phyloP scores from a whole-genome alignment of 2,329 filamentous ascomycete genomes.

The Dactylellina parvicollis region DNA sequence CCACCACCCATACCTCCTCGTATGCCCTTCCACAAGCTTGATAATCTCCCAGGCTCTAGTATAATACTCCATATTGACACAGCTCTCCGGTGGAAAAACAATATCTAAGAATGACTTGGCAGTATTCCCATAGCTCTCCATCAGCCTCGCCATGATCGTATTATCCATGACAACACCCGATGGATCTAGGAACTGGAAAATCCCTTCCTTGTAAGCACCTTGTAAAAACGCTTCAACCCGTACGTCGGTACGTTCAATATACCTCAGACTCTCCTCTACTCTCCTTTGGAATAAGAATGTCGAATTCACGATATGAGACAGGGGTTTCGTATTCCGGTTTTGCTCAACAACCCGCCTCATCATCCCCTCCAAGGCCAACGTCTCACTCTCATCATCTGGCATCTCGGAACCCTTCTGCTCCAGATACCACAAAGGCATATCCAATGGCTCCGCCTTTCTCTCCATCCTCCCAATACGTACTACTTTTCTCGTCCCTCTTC shows the following conservation, averaged over 20 bases:
- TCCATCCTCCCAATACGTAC: neutral
- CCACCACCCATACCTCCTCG: conserved; percentile 22
- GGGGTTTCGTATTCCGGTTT: neutral
- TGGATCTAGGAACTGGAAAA: conserved; percentile 20
- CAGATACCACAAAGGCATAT: conserved; percentile 24
- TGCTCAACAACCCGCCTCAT: conserved; percentile 39
- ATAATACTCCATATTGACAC: conserved; percentile 32
- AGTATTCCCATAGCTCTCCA: neutral
- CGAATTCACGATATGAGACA: conserved; percentile 11
- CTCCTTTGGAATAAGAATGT: conserved; percentile 36
- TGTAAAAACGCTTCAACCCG: conserved; percentile 36
- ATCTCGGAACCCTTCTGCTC: conserved; percentile 10
- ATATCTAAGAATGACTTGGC: neutral
- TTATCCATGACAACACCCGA: neutral
- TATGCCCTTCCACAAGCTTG: conserved; percentile 13
- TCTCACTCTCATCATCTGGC: conserved; percentile 5
- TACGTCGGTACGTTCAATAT: conserved; percentile 26
- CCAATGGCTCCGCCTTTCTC: conserved; percentile 8
- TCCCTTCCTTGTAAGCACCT: conserved; percentile 26
- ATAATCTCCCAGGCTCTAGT: conserved; percentile 13
- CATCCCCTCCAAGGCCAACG: conserved; percentile 20
- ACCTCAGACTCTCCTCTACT: conserved; percentile 33
- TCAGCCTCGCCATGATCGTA: neutral
- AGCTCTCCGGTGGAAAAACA: conserved; percentile 24
- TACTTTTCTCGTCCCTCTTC: neutral